Evolutionary conservation across 2,329 filamentous ascomycete genomes (phyloP).

Genomic region (Ceratocystis harringtonii): DNA sequence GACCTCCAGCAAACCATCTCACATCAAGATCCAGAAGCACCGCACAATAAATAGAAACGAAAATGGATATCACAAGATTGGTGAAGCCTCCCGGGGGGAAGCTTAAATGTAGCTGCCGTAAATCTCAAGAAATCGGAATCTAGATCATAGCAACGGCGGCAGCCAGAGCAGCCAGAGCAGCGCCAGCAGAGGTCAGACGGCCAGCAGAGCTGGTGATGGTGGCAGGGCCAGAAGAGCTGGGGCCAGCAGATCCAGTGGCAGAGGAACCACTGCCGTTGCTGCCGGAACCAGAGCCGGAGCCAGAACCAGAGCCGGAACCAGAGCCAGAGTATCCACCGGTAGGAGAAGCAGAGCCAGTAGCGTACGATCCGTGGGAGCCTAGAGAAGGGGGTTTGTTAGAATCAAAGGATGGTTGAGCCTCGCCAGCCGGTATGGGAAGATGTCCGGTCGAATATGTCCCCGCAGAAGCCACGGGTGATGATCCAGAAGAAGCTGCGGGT

Average conservation of each 20-base stretch:
- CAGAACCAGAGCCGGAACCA: not conserved
- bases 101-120: not conserved
- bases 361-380: constrained; percentile 5
- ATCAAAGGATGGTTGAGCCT: constrained; percentile 6
- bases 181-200: constrained; percentile 13
- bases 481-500: not conserved
- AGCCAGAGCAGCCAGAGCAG: constrained; percentile 13
- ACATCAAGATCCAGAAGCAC: not conserved
- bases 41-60: constrained; percentile 1
- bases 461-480: not conserved
- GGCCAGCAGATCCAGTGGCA: constrained; percentile 3
- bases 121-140: constrained; percentile 1
- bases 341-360: constrained; percentile 9
- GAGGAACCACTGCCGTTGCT: not conserved
- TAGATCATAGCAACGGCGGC: constrained; percentile 16
- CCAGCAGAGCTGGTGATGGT: constrained; percentile 12
- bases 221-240: not conserved
- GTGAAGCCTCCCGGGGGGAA: not conserved
- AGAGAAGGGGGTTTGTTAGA: constrained; percentile 4
- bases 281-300: not conserved
- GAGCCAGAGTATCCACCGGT: constrained; percentile 2
- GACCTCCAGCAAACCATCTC: not conserved
- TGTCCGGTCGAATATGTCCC: not conserved
- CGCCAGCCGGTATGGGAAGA: constrained; percentile 5
- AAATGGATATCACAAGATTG: constrained; percentile 7